These are phyloP conservation scores for Pezicula carpinea DNA, from an alignment of 2,329 filamentous ascomycete genomes.

Conservation along the genomic window DNA sequence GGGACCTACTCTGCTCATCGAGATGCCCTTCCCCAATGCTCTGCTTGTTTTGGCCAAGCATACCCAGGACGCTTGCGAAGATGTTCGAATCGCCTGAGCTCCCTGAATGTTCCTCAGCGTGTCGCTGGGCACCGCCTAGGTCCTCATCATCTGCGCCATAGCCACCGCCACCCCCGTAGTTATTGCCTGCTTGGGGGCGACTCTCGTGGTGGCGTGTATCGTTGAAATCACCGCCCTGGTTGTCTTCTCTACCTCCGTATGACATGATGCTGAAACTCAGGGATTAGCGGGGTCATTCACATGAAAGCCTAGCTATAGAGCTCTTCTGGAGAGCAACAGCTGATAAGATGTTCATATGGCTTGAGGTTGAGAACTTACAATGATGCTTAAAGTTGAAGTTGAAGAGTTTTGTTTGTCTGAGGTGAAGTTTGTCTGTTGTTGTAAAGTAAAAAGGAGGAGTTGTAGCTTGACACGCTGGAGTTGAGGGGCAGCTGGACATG, in stretches of 20 bases:
- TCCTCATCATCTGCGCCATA: slow-evolving; percentile 37
- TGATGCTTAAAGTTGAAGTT: too few relatives aligned
- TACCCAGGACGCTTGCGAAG: slow-evolving; percentile 52
- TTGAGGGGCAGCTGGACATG: too few relatives aligned
- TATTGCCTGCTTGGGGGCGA: background rate
- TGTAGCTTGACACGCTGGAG: too few relatives aligned
- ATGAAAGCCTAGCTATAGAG: background rate
- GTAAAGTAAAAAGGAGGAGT: too few relatives aligned
- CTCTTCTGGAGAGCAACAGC: background rate
- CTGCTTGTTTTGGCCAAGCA: slow-evolving; percentile 49
- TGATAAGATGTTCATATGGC: background rate
- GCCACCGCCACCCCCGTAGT: slow-evolving; percentile 2
- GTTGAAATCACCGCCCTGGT: background rate
- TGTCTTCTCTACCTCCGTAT: background rate
- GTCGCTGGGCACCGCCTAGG: slow-evolving; percentile 46
- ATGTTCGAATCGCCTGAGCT: slow-evolving; percentile 41
- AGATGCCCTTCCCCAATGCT: slow-evolving; percentile 45
- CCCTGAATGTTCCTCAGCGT: slow-evolving; percentile 51
- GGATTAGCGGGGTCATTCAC: background rate
- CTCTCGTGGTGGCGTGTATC: background rate
- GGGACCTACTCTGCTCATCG: slow-evolving; percentile 45
- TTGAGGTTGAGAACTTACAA: background rate
- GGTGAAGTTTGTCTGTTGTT: too few relatives aligned
- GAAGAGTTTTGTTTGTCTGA: too few relatives aligned
- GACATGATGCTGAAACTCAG: background rate